Evolutionary conservation across 2,329 filamentous ascomycete genomes (phyloP).

Genomic region (Monosporascus ibericus): DNA sequence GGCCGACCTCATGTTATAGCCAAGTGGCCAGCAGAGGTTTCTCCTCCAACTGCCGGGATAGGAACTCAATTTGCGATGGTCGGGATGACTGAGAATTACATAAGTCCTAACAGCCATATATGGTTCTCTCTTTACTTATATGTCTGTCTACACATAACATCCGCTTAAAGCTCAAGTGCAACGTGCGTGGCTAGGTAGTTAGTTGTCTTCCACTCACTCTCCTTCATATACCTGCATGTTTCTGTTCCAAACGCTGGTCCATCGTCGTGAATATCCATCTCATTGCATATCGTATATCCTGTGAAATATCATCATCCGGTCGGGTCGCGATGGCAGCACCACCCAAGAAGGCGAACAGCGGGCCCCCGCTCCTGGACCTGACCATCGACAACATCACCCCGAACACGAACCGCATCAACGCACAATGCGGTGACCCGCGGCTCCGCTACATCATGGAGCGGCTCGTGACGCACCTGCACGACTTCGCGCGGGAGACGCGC

Average conservation of each 20-base stretch:
- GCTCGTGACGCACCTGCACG: slow-evolving; percentile 71
- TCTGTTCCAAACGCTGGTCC: no score
- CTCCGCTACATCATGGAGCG: slow-evolving; percentile 67
- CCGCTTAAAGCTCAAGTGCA: background rate
- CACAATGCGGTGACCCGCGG: slow-evolving; percentile 57
- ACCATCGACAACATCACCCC: slow-evolving; percentile 77
- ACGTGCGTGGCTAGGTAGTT: no score
- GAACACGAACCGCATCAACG: slow-evolving; percentile 70
- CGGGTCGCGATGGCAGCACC: slow-evolving; percentile 16
- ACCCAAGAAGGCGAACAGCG: slow-evolving; percentile 1
- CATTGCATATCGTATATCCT: no score
- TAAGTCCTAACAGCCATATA: slow-evolving; percentile 10
- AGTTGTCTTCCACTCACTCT: no score
- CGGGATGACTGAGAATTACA: slow-evolving; percentile 22
- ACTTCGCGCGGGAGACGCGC: slow-evolving; percentile 74
- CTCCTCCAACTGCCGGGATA: background rate
- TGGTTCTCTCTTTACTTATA: background rate
- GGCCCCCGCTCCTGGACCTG: slow-evolving; percentile 58
- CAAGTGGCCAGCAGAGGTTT: background rate
- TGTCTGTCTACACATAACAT: background rate
- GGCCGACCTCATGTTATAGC: background rate
- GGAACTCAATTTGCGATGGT: background rate
- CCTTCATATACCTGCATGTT: no score
- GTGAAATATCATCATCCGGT: background rate
- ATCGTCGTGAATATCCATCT: no score